Conservation (phyloP, 352 stramenopile species). For the Globisporangium heterothallicum region DNA sequence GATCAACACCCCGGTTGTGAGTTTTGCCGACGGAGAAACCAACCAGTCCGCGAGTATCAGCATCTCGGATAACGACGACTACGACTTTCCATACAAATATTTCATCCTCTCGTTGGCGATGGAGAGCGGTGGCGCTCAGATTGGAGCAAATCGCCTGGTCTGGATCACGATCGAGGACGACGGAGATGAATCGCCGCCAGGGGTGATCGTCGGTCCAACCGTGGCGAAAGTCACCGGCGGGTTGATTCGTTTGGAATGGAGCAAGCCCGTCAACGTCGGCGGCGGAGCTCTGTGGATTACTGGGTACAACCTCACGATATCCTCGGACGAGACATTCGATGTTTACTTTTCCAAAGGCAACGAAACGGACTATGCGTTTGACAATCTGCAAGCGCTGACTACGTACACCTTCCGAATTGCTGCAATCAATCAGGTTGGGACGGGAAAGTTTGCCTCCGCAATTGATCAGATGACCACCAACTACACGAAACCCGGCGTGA, state of each 20-base stretch:
- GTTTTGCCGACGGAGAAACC: constrained; percentile 31
- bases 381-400: constrained; percentile 18
- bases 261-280: constrained; percentile 38
- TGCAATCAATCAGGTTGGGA: constrained; percentile 34
- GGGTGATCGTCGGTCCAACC: constrained; percentile 13
- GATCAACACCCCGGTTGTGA: constrained; percentile 19
- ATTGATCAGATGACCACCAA: constrained; percentile 28
- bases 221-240: constrained; percentile 34
- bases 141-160: constrained; percentile 25
- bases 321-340: not conserved
- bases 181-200: constrained; percentile 39
- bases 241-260: constrained; percentile 37
- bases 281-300: constrained; percentile 29
- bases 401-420: constrained; percentile 31
- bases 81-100: constrained; percentile 41
- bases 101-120: constrained; percentile 32
- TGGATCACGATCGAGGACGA: constrained; percentile 40
- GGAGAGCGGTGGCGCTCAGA: constrained; percentile 17
- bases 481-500: constrained; percentile 28
- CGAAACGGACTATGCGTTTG: constrained; percentile 25
- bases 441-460: constrained; percentile 13
- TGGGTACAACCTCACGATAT: constrained; percentile 32
- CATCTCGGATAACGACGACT: constrained; percentile 39
- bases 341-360: constrained; percentile 28
- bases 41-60: constrained; percentile 19